Evolutionary conservation across 306 rosid species (phyloP).

Genomic region (Vicia faba): DNA sequence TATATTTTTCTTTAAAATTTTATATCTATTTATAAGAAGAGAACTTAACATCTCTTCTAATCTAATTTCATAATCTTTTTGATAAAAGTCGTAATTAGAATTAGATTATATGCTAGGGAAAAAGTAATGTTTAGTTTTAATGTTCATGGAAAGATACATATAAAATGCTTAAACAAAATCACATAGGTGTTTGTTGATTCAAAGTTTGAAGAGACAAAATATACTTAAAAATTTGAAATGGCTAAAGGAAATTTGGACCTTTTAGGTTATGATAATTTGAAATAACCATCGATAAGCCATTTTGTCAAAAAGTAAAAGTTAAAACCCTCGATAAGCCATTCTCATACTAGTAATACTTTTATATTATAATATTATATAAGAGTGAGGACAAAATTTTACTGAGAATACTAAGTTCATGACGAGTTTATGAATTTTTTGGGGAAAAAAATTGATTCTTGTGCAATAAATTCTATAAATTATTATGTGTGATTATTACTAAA

Average conservation of each 20-base stretch:
- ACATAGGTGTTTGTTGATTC: background rate
- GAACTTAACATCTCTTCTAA: background rate
- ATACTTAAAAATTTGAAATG: background rate
- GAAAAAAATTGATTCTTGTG: too few relatives aligned
- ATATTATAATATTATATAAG: too few relatives aligned
- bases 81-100: too few relatives aligned
- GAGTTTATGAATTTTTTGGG: too few relatives aligned
- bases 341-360: too few relatives aligned
- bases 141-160: background rate
- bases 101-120: background rate
- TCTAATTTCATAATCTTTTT: background rate
- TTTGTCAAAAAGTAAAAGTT: background rate
- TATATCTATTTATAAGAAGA: background rate
- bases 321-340: too few relatives aligned
- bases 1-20: too few relatives aligned
- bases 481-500: too few relatives aligned
- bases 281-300: background rate
- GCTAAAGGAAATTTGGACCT: background rate
- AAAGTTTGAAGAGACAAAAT: conserved; percentile 10
- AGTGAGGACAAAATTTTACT: too few relatives aligned
- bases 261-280: background rate
- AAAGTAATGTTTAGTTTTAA: background rate
- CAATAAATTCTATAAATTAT: too few relatives aligned
- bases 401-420: too few relatives aligned
- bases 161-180: background rate